Percentiles rank a stretch among this genome's conserved stretches.
phyloP scores from a whole-genome alignment of 176 grass and related monocot species.

The Carex parvula region DNA sequence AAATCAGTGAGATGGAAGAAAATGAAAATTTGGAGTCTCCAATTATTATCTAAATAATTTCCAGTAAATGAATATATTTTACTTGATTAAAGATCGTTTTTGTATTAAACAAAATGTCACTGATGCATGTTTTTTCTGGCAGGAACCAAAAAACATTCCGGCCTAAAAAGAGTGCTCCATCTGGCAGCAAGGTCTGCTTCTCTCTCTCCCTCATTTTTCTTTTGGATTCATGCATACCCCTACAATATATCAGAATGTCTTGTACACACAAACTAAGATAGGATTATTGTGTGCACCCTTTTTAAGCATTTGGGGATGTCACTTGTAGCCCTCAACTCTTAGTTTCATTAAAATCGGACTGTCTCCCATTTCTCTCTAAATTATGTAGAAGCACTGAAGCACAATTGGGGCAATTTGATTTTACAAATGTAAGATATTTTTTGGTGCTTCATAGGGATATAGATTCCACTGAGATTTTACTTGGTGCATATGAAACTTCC shows the following conservation, averaged over 20 bases:
- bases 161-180: constrained; percentile 96
- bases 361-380: not conserved
- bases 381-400: not conserved
- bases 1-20: not conserved
- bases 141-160: constrained; percentile 99
- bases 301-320: not conserved
- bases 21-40: not conserved
- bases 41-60: not conserved
- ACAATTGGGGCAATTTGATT: not conserved
- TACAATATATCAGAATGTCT: not conserved
- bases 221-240: not conserved
- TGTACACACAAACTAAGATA: not conserved
- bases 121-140: not conserved
- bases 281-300: not conserved
- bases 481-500: not conserved
- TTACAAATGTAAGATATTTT: not conserved
- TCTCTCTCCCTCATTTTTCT: not conserved
- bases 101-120: not conserved
- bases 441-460: not conserved
- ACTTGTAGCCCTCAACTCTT: not conserved
- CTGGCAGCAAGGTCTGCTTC: constrained; percentile 73
- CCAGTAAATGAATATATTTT: not conserved
- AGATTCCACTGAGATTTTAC: not conserved
- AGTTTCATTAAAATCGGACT: not conserved
- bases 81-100: not conserved